Conservation (phyloP, 2,329 filamentous ascomycete genomes). For the Alternaria triticimaculans region DNA sequence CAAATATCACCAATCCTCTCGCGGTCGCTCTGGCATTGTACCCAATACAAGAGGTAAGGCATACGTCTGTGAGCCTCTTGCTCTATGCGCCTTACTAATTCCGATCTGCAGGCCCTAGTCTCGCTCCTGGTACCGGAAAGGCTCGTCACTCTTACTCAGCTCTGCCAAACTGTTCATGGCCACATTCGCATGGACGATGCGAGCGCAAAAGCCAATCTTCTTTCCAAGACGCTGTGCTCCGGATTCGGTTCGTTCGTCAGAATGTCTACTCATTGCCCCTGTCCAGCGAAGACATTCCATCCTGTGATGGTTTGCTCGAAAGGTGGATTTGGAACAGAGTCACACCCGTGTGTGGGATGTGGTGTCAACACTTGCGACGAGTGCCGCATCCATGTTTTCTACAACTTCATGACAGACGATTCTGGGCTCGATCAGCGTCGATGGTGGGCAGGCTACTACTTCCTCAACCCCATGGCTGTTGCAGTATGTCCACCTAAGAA, state of each 20-base stretch:
- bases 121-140: slow-evolving; percentile 10
- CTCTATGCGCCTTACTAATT: neutral
- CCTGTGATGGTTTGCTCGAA: neutral
- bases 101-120: neutral
- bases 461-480: slow-evolving; percentile 20
- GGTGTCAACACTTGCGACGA: slow-evolving; percentile 36
- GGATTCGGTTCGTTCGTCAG: slow-evolving; percentile 3
- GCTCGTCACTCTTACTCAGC: slow-evolving; percentile 3
- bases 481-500: slow-evolving; percentile 24
- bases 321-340: slow-evolving; percentile 11
- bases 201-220: slow-evolving; percentile 10
- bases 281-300: slow-evolving; percentile 6
- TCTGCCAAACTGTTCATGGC: slow-evolving; percentile 7
- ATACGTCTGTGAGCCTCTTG: neutral
- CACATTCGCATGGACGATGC: slow-evolving; percentile 13
- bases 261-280: neutral
- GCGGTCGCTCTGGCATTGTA: slow-evolving; percentile 3
- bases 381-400: slow-evolving; percentile 38
- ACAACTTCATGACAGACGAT: slow-evolving; percentile 27
- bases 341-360: slow-evolving; percentile 26
- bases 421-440: slow-evolving; percentile 23
- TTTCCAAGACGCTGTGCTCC: slow-evolving; percentile 18
- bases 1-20: slow-evolving; percentile 4
- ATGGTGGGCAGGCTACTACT: slow-evolving; percentile 31
- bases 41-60: slow-evolving; percentile 13